Evolutionary conservation across 2,329 filamentous ascomycete species (phyloP).

Genomic region (Chaetothyriales sp.): DNA sequence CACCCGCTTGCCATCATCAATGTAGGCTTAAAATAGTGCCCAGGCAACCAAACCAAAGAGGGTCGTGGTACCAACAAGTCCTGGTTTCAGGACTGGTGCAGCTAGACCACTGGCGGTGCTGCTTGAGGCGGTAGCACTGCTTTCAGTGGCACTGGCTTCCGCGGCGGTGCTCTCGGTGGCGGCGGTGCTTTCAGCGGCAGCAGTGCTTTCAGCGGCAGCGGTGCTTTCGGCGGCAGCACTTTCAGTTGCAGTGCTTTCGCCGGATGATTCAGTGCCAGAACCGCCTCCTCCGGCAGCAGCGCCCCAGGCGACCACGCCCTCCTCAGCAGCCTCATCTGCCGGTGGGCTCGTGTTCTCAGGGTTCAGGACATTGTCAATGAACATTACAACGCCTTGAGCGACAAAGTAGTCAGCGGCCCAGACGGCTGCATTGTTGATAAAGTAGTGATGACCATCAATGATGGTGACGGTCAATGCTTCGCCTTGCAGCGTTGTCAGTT

Average conservation of each 20-base stretch:
- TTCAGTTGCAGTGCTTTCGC: not conserved
- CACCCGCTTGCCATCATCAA: not conserved
- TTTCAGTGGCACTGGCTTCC: too few relatives aligned
- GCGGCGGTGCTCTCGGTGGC: too few relatives aligned
- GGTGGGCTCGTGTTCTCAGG: conserved; percentile 2
- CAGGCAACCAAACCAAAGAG: not conserved
- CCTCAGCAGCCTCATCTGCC: conserved; percentile 2
- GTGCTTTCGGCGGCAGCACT: too few relatives aligned
- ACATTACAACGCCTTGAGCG: conserved; percentile 4
- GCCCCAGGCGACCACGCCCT: conserved; percentile 5
- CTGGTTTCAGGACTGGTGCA: not conserved
- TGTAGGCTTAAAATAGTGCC: not conserved
- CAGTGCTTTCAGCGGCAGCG: too few relatives aligned
- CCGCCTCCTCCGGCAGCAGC: not conserved
- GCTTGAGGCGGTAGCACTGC: too few relatives aligned
- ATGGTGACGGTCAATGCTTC: conserved; percentile 3
- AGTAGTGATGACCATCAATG: conserved; percentile 3
- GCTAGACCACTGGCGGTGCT: not conserved
- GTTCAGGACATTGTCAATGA: conserved; percentile 9
- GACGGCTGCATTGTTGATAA: conserved; percentile 6
- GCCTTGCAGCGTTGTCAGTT: conserved; percentile 7
- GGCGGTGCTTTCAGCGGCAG: too few relatives aligned
- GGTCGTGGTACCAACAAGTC: not conserved
- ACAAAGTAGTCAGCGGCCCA: conserved; percentile 5
- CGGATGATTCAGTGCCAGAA: conserved; percentile 3